Base-by-base conservation (phyloP, 108 stramenopile genomes). In the Poteriospumella lacustris region DNA sequence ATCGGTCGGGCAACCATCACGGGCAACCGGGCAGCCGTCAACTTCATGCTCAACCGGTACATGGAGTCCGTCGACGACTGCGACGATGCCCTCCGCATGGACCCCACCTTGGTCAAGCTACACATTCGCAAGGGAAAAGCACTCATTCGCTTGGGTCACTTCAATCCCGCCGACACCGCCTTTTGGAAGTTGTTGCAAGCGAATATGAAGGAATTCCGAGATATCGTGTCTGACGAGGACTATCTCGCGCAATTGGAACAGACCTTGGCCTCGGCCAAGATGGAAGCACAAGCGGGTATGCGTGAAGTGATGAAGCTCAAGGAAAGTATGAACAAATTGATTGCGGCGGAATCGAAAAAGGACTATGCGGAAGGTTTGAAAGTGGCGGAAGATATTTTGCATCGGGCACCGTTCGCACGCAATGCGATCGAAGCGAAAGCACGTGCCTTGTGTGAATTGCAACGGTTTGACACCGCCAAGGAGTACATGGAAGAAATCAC, bases 321-420 rank as follows among this genome's bases (percentile, higher is more conserved):
- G 5, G 60, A 64, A 3, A 5, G 5, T 64, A 24, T 64, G 3
- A 24, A 3, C 9, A 12, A 3, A 34, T 64, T 64, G 24, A 64
- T 64, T 5, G 5, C 3, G 28, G 31, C 31, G 12, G 60, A 64
- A 64, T 26, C 33, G 15, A 64, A 24, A 31, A 19, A 12, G 31
- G 60, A 64, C 36, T 64, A 64, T 64, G 15, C 60, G 28, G 60
- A 64, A 42, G 47, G 28, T 12, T 42, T 73, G n/a, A 44, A 73
- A 38, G 24, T 56, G 5, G 12, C 41, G 9, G 70, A 73, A 38
- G 40, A 73, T 12, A 44, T 73, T 44, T 24, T 73, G 5, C 5
- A 24, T n/a, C 5, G 9, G 42, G 31, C 31, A 5, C 70, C 70
- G 5, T 73, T 15, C 12, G 9, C 3, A 28, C 28, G 36, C 19